Percentiles rank a stretch among this genome's conserved stretches.
These are phyloP conservation scores for Teratosphaeria viscida DNA, from an alignment of 2,329 filamentous ascomycete genomes.

Conservation along the genomic window DNA sequence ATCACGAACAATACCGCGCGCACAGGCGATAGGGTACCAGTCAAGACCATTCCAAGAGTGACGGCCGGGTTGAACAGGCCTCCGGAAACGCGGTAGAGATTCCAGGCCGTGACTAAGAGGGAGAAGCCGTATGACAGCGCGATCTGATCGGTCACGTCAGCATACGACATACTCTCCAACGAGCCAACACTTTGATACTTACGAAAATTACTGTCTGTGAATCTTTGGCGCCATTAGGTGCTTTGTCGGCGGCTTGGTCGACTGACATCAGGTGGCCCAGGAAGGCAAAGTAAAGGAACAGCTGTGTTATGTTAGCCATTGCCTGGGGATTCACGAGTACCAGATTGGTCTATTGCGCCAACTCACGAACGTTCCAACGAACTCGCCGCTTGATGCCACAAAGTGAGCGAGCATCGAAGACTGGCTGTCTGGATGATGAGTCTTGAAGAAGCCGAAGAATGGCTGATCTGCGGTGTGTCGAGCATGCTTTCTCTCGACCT, in stretches of 20 bases:
- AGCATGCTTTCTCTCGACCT: not conserved
- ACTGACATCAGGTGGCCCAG: constrained; percentile 17
- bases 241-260: constrained; percentile 8
- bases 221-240: constrained; percentile 9
- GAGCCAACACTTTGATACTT: not conserved
- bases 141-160: constrained; percentile 6
- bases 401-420: not conserved
- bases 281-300: constrained; percentile 26
- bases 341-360: not conserved
- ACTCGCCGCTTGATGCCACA: not conserved
- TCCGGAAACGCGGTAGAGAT: constrained; percentile 20
- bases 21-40: constrained; percentile 15
- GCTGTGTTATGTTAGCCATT: not conserved
- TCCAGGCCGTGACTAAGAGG: constrained; percentile 22
- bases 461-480: not conserved
- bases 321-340: not conserved
- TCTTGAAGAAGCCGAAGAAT: not conserved
- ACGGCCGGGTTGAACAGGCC: constrained; percentile 22
- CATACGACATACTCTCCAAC: not conserved
- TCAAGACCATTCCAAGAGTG: constrained; percentile 21
- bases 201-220: constrained; percentile 17
- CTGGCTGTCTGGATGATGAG: not conserved
- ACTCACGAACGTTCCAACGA: not conserved
- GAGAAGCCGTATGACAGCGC: constrained; percentile 21
- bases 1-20: constrained; percentile 16